phyloP scores from a whole-genome alignment of 2,329 filamentous ascomycete species.

The Hawksworthiomyces lignivorus region DNA sequence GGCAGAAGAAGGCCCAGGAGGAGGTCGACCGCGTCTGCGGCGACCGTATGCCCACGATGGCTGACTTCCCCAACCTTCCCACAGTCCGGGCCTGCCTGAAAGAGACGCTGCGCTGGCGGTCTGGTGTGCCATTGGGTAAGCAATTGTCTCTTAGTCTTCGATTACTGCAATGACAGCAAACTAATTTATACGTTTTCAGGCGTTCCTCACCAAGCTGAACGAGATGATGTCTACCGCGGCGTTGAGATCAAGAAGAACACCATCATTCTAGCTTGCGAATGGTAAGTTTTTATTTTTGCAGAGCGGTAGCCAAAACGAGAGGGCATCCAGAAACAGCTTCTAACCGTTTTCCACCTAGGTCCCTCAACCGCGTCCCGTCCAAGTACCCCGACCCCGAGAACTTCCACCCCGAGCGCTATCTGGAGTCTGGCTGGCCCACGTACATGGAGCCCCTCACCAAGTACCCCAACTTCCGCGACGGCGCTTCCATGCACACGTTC shows the following conservation, averaged over 20 bases:
- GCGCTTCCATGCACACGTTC: constrained; percentile 53
- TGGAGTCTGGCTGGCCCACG: constrained; percentile 55
- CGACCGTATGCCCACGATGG: constrained; percentile 42
- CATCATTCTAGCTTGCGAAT: constrained; percentile 42
- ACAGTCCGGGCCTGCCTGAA: constrained; percentile 48
- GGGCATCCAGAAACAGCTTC: no score
- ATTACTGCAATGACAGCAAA: no score
- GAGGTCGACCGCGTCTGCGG: constrained; percentile 51
- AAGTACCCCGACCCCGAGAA: constrained; percentile 57
- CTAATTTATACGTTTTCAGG: no score
- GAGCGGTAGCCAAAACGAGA: no score
- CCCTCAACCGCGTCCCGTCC: constrained; percentile 48
- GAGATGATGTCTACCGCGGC: constrained; percentile 37
- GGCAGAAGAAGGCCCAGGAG: constrained; percentile 45
- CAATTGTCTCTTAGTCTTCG: no score
- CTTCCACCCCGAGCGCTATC: constrained; percentile 55
- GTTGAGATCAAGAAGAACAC: constrained; percentile 41
- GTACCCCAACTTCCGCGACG: constrained; percentile 54
- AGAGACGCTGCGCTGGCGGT: constrained; percentile 52
- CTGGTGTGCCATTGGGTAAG: constrained; percentile 46
- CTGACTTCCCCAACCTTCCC: constrained; percentile 42
- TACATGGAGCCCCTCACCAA: constrained; percentile 57
- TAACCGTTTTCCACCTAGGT: constrained; percentile 28
- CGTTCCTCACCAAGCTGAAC: constrained; percentile 42
- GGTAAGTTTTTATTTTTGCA: constrained; percentile 25